A percentile compares a stretch with the other conserved stretches of the same genome.
These are phyloP conservation scores for Dactylis glomerata DNA, from an alignment of 176 grass and related monocot genomes.

Conservation along the genomic window DNA sequence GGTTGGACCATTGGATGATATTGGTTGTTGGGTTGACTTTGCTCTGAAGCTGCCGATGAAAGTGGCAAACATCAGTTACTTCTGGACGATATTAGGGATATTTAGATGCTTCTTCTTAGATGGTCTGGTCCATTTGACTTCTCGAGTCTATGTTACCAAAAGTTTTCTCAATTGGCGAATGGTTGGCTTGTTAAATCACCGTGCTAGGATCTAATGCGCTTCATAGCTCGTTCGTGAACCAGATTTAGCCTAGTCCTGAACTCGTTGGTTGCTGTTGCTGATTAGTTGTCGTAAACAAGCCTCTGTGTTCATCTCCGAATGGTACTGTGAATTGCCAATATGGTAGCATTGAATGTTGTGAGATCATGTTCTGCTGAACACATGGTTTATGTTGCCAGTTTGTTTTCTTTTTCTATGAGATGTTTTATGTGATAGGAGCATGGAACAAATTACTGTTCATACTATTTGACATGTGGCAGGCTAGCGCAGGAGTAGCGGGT, in stretches of 20 bases:
- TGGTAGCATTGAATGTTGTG: background rate
- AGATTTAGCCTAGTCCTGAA: background rate
- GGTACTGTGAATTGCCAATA: background rate
- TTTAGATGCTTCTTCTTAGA: slow-evolving; percentile 14
- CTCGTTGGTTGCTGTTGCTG: background rate
- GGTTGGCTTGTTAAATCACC: background rate
- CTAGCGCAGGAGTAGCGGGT: no score
- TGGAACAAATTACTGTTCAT: background rate
- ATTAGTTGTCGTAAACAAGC: background rate
- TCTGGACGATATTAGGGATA: background rate
- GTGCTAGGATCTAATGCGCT: background rate
- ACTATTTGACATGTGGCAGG: no score
- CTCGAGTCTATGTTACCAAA: slow-evolving; percentile 10
- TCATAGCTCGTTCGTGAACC: background rate
- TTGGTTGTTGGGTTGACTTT: background rate
- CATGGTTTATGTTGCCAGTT: background rate
- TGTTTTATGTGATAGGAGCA: background rate
- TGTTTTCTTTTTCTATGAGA: background rate
- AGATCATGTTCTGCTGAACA: background rate
- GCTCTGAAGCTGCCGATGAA: slow-evolving; percentile 4
- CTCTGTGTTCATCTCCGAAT: background rate
- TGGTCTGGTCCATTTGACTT: background rate
- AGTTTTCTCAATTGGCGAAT: background rate
- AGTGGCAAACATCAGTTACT: background rate
- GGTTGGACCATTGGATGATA: background rate